Conservation (phyloP, 805 yeast genomes). For the Schwanniomyces polymorphus region DNA sequence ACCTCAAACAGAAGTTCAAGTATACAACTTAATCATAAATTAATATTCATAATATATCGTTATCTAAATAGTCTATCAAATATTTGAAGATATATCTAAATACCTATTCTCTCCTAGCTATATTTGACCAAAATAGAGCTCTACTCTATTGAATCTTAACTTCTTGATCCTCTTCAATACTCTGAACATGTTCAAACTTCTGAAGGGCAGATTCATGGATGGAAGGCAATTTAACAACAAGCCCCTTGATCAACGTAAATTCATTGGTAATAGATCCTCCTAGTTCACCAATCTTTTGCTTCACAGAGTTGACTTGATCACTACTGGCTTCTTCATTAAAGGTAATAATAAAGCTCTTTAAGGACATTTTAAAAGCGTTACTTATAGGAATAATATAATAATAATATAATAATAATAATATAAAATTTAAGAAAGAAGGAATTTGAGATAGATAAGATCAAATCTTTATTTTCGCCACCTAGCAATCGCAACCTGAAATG, state of each 20-base stretch:
- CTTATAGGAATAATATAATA: no score
- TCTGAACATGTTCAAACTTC: slow-evolving; percentile 55
- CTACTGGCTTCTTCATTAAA: slow-evolving; percentile 48
- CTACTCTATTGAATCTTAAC: slow-evolving; percentile 44
- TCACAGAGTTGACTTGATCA: slow-evolving; percentile 41
- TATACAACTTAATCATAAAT: not conserved
- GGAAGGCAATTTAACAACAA: slow-evolving; percentile 58
- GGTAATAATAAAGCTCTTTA: slow-evolving; percentile 42
- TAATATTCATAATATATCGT: not conserved
- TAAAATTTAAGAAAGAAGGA: no score
- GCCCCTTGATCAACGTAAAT: slow-evolving; percentile 66
- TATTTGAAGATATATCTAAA: not conserved
- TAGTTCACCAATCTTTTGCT: slow-evolving; percentile 46
- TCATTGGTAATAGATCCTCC: slow-evolving; percentile 67
- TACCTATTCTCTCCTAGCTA: no score
- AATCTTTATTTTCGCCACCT: not conserved
- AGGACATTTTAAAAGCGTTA: slow-evolving; percentile 18
- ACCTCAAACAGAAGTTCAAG: no score
- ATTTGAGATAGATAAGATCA: not conserved
- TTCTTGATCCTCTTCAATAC: slow-evolving; percentile 68
- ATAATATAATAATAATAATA: no score
- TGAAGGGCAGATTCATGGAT: slow-evolving; percentile 49
- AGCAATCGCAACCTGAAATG: not conserved
- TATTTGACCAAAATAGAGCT: not conserved
- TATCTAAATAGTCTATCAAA: not conserved